phyloP scores from a whole-genome alignment of 345 rosid species.

The Litchi chinensis region DNA sequence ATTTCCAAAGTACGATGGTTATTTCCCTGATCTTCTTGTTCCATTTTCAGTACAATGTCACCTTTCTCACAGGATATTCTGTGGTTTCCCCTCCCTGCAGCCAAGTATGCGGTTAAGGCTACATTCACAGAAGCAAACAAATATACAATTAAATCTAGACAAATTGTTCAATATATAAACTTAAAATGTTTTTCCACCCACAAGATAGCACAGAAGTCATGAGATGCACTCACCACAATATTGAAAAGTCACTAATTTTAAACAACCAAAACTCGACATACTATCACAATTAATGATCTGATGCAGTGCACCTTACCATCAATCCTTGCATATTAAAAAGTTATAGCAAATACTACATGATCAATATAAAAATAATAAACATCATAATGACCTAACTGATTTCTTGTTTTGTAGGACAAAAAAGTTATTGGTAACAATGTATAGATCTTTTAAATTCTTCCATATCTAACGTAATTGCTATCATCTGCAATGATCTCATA shows the following conservation, averaged over 20 bases:
- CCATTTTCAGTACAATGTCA: slow-evolving; percentile 35
- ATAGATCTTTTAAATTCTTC: slow-evolving; percentile 1
- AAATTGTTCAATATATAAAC: not conserved
- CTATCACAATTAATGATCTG: not conserved
- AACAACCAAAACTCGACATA: not conserved
- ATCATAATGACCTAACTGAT: not conserved
- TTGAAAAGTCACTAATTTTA: not conserved
- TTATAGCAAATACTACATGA: not conserved
- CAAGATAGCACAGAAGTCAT: not conserved
- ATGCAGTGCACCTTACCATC: not conserved
- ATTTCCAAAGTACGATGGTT: slow-evolving; percentile 44
- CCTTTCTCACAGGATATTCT: slow-evolving; percentile 15
- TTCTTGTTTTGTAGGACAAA: not conserved
- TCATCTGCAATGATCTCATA: not conserved
- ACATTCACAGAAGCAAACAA: slow-evolving; percentile 16
- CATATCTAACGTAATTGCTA: not conserved
- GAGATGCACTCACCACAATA: not conserved
- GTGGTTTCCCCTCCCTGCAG: slow-evolving; percentile 23
- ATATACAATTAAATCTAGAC: not conserved
- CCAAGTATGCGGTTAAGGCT: not conserved
- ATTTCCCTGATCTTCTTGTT: slow-evolving; percentile 47
- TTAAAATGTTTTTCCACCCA: not conserved
- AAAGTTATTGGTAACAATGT: not conserved
- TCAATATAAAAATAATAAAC: not conserved
- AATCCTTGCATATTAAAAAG: not conserved